phyloP scores from a whole-genome alignment of 2,329 filamentous ascomycete species.

The Mariannaea elegans region DNA sequence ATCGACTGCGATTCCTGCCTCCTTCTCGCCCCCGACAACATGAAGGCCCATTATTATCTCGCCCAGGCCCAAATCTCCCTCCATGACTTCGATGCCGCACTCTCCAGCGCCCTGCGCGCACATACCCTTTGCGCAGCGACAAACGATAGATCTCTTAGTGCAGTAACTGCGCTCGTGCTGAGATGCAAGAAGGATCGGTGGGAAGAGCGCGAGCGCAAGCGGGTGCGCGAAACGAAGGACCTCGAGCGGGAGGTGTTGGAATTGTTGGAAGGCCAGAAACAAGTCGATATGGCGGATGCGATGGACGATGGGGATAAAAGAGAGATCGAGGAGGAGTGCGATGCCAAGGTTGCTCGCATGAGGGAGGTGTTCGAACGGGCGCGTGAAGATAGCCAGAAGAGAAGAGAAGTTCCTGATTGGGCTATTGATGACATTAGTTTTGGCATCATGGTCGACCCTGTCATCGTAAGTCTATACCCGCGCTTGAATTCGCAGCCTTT shows the following conservation, averaged over 20 bases:
- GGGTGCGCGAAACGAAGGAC: slow-evolving; percentile 63
- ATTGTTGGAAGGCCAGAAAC: slow-evolving; percentile 58
- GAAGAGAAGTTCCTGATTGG: slow-evolving; percentile 76
- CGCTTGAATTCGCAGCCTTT: neutral
- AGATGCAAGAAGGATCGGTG: slow-evolving; percentile 87
- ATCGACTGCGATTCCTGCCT: slow-evolving; percentile 81
- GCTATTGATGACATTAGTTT: slow-evolving; percentile 81
- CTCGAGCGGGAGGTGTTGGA: slow-evolving; percentile 69
- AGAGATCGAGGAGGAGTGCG: slow-evolving; percentile 58
- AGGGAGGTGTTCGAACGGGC: slow-evolving; percentile 62
- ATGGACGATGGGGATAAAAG: slow-evolving; percentile 57
- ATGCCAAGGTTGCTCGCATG: slow-evolving; percentile 55
- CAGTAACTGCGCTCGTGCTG: slow-evolving; percentile 78
- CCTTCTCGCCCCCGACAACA: slow-evolving; percentile 67
- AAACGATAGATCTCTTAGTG: slow-evolving; percentile 72
- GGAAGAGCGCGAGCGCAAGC: slow-evolving; percentile 74
- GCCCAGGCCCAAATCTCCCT: slow-evolving; percentile 84
- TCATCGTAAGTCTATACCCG: slow-evolving; percentile 54
- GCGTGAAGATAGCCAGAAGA: slow-evolving; percentile 53
- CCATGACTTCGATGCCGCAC: slow-evolving; percentile 71
- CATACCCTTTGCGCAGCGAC: slow-evolving; percentile 73
- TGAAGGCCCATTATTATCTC: slow-evolving; percentile 87
- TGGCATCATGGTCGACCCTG: slow-evolving; percentile 76
- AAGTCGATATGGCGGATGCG: slow-evolving; percentile 51
- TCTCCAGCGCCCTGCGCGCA: slow-evolving; percentile 74